phyloP scores from a whole-genome alignment of 2,329 filamentous ascomycete genomes.

The Aspergillus brunneoviolaceus region DNA sequence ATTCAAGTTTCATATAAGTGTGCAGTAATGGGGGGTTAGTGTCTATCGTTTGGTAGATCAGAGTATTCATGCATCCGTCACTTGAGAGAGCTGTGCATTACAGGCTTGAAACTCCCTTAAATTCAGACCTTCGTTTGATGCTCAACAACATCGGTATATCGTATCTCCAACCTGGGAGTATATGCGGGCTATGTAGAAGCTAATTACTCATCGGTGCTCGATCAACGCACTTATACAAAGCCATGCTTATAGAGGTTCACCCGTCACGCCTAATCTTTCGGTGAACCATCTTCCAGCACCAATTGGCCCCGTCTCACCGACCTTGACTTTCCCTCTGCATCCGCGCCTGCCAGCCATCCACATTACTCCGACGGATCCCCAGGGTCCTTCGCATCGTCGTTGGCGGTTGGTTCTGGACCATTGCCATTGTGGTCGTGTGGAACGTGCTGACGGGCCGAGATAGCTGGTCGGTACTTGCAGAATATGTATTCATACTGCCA shows the following conservation, averaged over 20 bases:
- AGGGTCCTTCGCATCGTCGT: slow-evolving; percentile 37
- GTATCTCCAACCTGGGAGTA: neutral
- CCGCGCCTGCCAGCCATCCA: slow-evolving; percentile 45
- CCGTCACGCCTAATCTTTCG: neutral
- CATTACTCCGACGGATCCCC: slow-evolving; percentile 41
- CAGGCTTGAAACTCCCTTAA: no score
- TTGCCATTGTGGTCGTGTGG: slow-evolving; percentile 44
- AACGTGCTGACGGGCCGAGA: slow-evolving; percentile 35
- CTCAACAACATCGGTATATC: neutral
- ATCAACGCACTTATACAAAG: neutral
- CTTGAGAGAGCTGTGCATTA: no score
- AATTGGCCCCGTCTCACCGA: neutral
- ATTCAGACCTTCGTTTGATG: no score
- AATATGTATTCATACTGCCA: slow-evolving; percentile 26
- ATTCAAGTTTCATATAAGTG: no score
- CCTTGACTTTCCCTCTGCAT: slow-evolving; percentile 34
- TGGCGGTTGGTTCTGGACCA: slow-evolving; percentile 26
- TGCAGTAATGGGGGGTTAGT: no score
- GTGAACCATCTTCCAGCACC: neutral
- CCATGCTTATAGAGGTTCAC: neutral
- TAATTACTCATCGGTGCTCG: no score
- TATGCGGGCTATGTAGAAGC: neutral
- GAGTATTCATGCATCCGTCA: no score
- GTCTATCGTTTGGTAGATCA: no score
- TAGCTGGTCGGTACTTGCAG: slow-evolving; percentile 17